phyloP scores from a whole-genome alignment of 2,329 filamentous ascomycete genomes.

The Pseudonectria buxi region DNA sequence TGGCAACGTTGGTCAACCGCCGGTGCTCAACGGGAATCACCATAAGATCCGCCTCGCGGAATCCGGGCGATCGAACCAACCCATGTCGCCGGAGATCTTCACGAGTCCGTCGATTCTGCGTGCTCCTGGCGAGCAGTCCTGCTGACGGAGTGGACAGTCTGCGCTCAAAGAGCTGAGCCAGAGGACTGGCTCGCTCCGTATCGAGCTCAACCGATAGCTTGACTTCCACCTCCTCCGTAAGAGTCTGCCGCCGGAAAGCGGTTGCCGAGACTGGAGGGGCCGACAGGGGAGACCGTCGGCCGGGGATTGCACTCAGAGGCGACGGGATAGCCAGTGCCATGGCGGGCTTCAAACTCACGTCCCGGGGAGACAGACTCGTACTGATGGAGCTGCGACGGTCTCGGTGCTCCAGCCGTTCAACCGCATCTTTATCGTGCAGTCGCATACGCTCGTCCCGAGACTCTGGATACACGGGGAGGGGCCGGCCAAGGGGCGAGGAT shows the following conservation, averaged over 20 bases:
- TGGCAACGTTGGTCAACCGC: conserved; percentile 10
- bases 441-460: conserved; percentile 9
- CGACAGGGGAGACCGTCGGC: conserved; percentile 13
- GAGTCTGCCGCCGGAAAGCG: conserved; percentile 5
- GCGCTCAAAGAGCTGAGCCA: conserved; percentile 6
- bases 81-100: conserved; percentile 16
- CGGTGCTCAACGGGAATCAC: conserved; percentile 21
- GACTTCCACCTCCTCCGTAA: conserved; percentile 15
- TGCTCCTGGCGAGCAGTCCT: conserved; percentile 9
- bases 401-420: conserved; percentile 9
- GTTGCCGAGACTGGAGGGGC: conserved; percentile 10
- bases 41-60: conserved; percentile 15
- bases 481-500: conserved; percentile 13
- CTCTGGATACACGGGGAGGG: conserved; percentile 12
- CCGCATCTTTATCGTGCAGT: conserved; percentile 11
- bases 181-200: background rate
- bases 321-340: conserved; percentile 7
- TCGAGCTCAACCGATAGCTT: conserved; percentile 10
- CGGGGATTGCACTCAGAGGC: conserved; percentile 4
- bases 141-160: conserved; percentile 15
- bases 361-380: conserved; percentile 7
- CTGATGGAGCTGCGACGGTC: conserved; percentile 4
- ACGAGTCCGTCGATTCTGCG: conserved; percentile 19
- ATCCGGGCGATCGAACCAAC: conserved; percentile 8
- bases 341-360: conserved; percentile 11